Percentiles rank a stretch among this genome's conserved stretches.
phyloP scores from a whole-genome alignment of 73 alveolate species.

The Paramecium tetraurelia region DNA sequence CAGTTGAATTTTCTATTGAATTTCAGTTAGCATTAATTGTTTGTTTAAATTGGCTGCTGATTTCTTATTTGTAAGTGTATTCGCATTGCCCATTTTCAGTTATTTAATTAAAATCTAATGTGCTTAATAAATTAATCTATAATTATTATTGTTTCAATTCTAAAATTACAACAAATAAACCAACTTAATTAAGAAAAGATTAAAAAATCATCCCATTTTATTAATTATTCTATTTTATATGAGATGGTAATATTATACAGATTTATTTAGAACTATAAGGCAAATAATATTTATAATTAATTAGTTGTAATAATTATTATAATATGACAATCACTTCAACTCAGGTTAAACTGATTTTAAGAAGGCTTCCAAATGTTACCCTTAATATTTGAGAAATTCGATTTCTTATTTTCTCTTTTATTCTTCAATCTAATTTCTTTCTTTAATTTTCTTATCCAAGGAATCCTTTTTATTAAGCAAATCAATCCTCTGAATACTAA shows the following conservation, averaged over 20 bases:
- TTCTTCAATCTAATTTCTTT: slow-evolving; percentile 88
- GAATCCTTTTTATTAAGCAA: slow-evolving; percentile 87
- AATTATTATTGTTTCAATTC: not conserved
- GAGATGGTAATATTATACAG: not conserved
- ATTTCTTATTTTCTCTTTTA: slow-evolving; percentile 88
- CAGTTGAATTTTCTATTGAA: not conserved
- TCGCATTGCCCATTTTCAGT: slow-evolving; percentile 3
- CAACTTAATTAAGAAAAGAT: too few relatives aligned
- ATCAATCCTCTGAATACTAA: slow-evolving; percentile 63
- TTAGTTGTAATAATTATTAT: not conserved
- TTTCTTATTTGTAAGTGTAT: not conserved
- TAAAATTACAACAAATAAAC: not conserved
- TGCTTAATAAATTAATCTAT: not conserved
- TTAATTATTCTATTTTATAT: not conserved
- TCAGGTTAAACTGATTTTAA: slow-evolving; percentile 72
- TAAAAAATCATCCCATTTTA: too few relatives aligned
- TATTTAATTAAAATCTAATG: not conserved
- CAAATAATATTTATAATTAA: not conserved
- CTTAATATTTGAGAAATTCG: slow-evolving; percentile 90
- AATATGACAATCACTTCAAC: slow-evolving; percentile 14
- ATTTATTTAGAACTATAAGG: not conserved
- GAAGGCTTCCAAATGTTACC: slow-evolving; percentile 83
- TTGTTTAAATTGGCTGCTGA: not conserved
- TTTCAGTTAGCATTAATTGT: not conserved
- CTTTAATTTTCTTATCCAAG: slow-evolving; percentile 86